Base-by-base conservation (phyloP, 176 grass and related monocot species). In the Oryza nivara region DNA sequence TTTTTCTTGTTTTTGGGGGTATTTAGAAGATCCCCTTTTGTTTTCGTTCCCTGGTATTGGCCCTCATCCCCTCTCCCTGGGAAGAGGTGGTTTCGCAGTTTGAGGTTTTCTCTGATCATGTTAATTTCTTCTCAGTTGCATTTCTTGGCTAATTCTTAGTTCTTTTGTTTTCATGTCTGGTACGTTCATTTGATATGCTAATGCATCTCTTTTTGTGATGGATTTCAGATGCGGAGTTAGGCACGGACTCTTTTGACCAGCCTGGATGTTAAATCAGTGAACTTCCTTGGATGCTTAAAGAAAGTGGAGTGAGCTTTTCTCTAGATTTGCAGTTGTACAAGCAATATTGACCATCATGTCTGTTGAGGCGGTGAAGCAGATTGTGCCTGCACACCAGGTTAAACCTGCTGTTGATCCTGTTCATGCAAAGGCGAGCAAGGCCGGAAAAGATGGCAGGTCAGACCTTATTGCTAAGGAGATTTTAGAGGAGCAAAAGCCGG, bases 401-500 rank as follows among this genome's bases (percentile, higher is more conserved):
- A 75, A 89, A 80, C 34, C 46, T 17, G 70, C 6, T 9, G 72
- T 3, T 5, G 86, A 88, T 44, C 48, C 87, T n/a, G 26, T 7
- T 56, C 35, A 48, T 76, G 63, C 76, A 48, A 70, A 85, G 49
- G 60, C 22, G 4, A 74, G 46, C 64, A 70, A 40, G 51, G 32
- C 30, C 26, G 70, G 23, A 8, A 47, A 28, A 23, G 68, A 69
- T 7, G 72, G 7, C 12, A 78, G 40, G 16, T 30, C 20, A 5
- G 66, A 86, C 3, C 16, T 52, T 66, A 11, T 73, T 11, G 5
- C 43, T 45, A 86, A 81, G 79, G 78, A 77, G 52, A 58, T 67
- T 16, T 5, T 70, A 64, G 88, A 72, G 17, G 83, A 82, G 44
- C 86, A 63, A 25, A 89, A 88, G 64, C 76, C 80, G 51, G 58